These are phyloP conservation scores for Paracamarosporium sp. DNA, from an alignment of 2,329 filamentous ascomycete species.

Conservation along the genomic window DNA sequence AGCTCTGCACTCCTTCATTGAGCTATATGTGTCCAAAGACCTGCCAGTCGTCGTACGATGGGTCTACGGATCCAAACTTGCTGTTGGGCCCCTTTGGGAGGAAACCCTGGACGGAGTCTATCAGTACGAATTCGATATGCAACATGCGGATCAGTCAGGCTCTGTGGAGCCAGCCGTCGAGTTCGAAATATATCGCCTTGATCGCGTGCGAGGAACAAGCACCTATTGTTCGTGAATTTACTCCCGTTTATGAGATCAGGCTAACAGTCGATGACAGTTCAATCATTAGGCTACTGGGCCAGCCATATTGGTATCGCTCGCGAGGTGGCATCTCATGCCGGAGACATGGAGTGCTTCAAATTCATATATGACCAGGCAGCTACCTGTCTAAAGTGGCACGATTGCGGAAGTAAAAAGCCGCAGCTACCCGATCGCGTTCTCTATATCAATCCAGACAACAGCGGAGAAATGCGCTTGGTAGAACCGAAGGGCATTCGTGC, in stretches of 20 bases:
- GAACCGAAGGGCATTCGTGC: background rate
- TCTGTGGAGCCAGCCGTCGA: background rate
- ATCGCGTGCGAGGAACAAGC: background rate
- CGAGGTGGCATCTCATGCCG: background rate
- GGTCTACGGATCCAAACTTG: background rate
- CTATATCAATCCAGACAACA: background rate
- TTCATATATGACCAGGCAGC: background rate
- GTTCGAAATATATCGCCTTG: background rate
- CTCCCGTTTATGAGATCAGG: background rate
- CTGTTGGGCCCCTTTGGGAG: background rate
- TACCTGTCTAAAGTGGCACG: background rate
- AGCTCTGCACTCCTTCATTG: background rate
- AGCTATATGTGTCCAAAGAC: background rate
- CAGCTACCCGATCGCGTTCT: background rate
- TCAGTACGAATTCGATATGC: background rate
- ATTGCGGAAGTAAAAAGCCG: background rate
- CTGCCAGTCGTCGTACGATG: background rate
- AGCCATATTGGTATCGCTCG: background rate
- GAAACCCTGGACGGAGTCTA: background rate
- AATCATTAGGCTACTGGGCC: background rate
- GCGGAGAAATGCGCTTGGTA: background rate
- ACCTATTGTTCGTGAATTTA: background rate
- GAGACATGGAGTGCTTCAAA: background rate
- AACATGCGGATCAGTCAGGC: background rate
- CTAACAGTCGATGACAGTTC: background rate